A percentile compares a stretch with the other conserved stretches of the same genome.
phyloP scores from a whole-genome alignment of 768 basidiomycete genomes.

The Amanita rubescens region DNA sequence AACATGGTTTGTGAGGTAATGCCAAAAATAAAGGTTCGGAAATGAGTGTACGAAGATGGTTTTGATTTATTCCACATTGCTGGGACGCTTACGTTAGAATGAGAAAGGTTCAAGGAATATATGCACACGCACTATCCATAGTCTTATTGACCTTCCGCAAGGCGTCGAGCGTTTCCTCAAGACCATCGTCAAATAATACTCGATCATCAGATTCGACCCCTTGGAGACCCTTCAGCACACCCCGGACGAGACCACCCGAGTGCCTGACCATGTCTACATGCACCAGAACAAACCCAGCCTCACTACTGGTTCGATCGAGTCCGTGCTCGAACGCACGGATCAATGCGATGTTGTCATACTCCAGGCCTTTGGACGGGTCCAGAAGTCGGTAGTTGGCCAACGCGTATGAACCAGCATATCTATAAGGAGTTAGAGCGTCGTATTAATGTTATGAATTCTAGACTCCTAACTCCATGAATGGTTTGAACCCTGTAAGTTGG shows the following conservation, averaged over 20 bases:
- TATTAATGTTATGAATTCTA: background rate
- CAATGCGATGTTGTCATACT: slow-evolving; percentile 24
- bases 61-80: slow-evolving; percentile 22
- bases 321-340: slow-evolving; percentile 24
- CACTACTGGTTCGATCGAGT: slow-evolving; percentile 16
- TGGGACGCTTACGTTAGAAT: background rate
- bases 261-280: slow-evolving; percentile 23
- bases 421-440: background rate
- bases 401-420: slow-evolving; percentile 21
- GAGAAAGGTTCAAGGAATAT: background rate
- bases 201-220: slow-evolving; percentile 15
- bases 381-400: slow-evolving; percentile 19
- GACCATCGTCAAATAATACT: slow-evolving; percentile 13
- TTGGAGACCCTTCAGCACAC: slow-evolving; percentile 16
- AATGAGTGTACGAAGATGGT: slow-evolving; percentile 22
- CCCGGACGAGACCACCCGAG: slow-evolving; percentile 18
- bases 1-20: slow-evolving; percentile 24
- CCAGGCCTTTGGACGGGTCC: slow-evolving; percentile 17
- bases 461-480: slow-evolving; percentile 23
- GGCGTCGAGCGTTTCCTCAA: background rate
- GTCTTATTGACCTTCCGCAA: background rate
- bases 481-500: slow-evolving; percentile 15
- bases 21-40: slow-evolving; percentile 28
- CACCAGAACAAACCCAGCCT: slow-evolving; percentile 20
- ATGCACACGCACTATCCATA: background rate